Percentiles rank a stretch among this genome's conserved stretches.
These are phyloP conservation scores for Rhizopogon vinicolor DNA, from an alignment of 768 basidiomycete species.

Conservation along the genomic window DNA sequence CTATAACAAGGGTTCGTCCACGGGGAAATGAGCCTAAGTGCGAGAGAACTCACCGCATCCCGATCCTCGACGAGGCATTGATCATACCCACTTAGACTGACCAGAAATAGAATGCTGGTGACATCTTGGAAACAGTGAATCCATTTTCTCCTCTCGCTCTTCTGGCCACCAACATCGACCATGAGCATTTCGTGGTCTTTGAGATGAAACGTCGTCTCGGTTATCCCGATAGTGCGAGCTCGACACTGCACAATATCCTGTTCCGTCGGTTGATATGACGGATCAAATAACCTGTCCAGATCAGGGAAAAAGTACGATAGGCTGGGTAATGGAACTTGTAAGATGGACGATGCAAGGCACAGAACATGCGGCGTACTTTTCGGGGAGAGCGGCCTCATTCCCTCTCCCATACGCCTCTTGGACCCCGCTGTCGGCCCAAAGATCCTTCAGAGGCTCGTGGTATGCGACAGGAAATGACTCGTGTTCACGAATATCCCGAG, in stretches of 20 bases:
- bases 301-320: slow-evolving; percentile 73
- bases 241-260: slow-evolving; percentile 87
- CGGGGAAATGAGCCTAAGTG: neutral
- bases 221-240: slow-evolving; percentile 88
- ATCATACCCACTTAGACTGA: slow-evolving; percentile 90
- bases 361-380: slow-evolving; percentile 56
- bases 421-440: slow-evolving; percentile 78
- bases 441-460: slow-evolving; percentile 56
- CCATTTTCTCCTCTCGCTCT: slow-evolving; percentile 91
- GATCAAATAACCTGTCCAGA: slow-evolving; percentile 75
- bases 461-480: slow-evolving; percentile 74
- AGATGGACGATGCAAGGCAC: neutral
- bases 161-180: slow-evolving; percentile 93
- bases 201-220: slow-evolving; percentile 79
- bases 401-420: slow-evolving; percentile 75
- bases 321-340: slow-evolving; percentile 32
- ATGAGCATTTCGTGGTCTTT: slow-evolving; percentile 83
- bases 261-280: slow-evolving; percentile 67
- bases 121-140: slow-evolving; percentile 96
- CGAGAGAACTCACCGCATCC: slow-evolving; percentile 62
- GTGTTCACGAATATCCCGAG: slow-evolving; percentile 69
- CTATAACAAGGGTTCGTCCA: slow-evolving; percentile 30
- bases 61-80: slow-evolving; percentile 91
- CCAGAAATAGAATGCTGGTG: slow-evolving; percentile 87
- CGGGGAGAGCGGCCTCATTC: slow-evolving; percentile 88